Percentiles rank a stretch among this genome's conserved stretches.
These are phyloP conservation scores for Peniophora sp. DNA, from an alignment of 1,284 basidiomycete genomes.

Conservation along the genomic window DNA sequence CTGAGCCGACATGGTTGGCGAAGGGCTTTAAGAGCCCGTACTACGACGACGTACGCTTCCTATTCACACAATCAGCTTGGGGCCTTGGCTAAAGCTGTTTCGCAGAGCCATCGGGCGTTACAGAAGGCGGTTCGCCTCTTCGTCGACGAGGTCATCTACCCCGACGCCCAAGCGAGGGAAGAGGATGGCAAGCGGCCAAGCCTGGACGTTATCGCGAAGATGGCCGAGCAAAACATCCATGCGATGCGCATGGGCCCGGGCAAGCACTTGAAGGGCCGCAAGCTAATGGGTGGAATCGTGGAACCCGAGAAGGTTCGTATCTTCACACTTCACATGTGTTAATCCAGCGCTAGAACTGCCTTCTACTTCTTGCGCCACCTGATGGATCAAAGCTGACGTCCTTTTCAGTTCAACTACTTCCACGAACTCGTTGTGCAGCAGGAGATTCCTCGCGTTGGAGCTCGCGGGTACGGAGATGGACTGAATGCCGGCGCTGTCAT, in stretches of 20 bases:
- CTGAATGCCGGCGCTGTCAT: slow-evolving; percentile 66
- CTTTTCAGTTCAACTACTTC: slow-evolving; percentile 58
- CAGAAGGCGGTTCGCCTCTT: slow-evolving; percentile 34
- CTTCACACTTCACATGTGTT: slow-evolving; percentile 14
- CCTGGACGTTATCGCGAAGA: slow-evolving; percentile 58
- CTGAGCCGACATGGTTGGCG: slow-evolving; percentile 73
- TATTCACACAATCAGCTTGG: not conserved
- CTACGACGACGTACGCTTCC: slow-evolving; percentile 38
- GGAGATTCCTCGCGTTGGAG: slow-evolving; percentile 61
- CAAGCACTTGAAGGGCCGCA: slow-evolving; percentile 77
- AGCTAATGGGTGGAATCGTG: slow-evolving; percentile 76
- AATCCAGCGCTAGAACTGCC: slow-evolving; percentile 6
- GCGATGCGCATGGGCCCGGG: slow-evolving; percentile 90
- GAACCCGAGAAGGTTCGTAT: slow-evolving; percentile 73
- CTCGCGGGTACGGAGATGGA: slow-evolving; percentile 36
- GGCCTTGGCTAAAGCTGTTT: not conserved
- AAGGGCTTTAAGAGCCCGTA: slow-evolving; percentile 67
- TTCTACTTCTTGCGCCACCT: too few relatives aligned
- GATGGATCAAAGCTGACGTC: too few relatives aligned
- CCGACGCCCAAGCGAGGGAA: slow-evolving; percentile 62
- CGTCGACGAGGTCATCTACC: slow-evolving; percentile 39
- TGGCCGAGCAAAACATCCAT: slow-evolving; percentile 71
- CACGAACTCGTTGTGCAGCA: slow-evolving; percentile 55
- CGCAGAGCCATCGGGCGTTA: slow-evolving; percentile 31
- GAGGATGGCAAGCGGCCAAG: slow-evolving; percentile 69